A percentile compares a stretch with the other conserved stretches of the same genome.
Evolutionary conservation across 2,329 filamentous ascomycete genomes (phyloP).

Genomic region (Lecanicillium sp.): DNA sequence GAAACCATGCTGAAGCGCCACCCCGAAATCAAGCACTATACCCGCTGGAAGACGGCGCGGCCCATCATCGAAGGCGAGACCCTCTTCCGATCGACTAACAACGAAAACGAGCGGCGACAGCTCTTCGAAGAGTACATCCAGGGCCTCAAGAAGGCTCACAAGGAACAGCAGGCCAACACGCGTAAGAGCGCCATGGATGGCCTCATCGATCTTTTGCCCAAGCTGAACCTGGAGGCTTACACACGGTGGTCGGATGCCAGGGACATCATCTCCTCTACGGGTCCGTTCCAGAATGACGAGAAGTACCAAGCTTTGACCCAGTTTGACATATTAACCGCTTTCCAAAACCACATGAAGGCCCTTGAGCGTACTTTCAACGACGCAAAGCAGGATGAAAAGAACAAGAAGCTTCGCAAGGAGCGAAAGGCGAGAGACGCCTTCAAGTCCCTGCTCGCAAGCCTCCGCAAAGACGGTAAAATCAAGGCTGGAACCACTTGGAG

Average conservation of each 20-base stretch:
- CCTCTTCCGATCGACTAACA: constrained; percentile 83
- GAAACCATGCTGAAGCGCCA: constrained; percentile 93
- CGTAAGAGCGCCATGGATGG: constrained; percentile 81
- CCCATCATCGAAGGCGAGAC: constrained; percentile 93
- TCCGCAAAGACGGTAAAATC: constrained; percentile 70
- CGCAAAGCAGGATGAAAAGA: constrained; percentile 79
- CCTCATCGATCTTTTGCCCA: constrained; percentile 68
- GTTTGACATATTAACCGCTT: constrained; percentile 84
- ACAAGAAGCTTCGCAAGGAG: constrained; percentile 69
- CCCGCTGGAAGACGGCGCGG: constrained; percentile 91
- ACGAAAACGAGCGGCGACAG: constrained; percentile 80
- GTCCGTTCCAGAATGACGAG: constrained; percentile 70
- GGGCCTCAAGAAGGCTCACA: constrained; percentile 72
- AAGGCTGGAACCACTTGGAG: constrained; percentile 89
- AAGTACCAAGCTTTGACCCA: constrained; percentile 82
- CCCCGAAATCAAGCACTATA: constrained; percentile 94
- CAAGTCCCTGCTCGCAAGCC: constrained; percentile 63
- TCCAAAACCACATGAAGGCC: constrained; percentile 90
- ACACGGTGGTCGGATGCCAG: constrained; percentile 92
- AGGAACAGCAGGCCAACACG: constrained; percentile 63
- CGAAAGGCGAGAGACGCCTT: constrained; percentile 82
- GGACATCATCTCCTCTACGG: constrained; percentile 67
- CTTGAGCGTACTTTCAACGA: constrained; percentile 91
- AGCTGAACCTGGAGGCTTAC: constrained; percentile 81
- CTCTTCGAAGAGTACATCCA: constrained; percentile 91